phyloP scores from a whole-genome alignment of 371 early-diverging fungal genomes.

The Mortierella sp. region DNA sequence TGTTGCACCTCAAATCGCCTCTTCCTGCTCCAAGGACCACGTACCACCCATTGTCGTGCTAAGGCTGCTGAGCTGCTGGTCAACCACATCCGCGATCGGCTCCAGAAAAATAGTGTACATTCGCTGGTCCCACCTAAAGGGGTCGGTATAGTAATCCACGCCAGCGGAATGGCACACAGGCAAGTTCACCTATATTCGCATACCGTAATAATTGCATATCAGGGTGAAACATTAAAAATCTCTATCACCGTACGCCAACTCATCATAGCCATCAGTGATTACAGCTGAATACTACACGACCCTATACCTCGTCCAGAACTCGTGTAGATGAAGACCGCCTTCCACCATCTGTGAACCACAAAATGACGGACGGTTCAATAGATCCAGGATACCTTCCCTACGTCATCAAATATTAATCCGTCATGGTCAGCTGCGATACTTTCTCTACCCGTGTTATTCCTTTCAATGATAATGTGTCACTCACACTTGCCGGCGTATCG shows the following conservation, averaged over 20 bases:
- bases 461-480: background rate
- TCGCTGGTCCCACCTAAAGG: constrained; percentile 84
- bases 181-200: constrained; percentile 60
- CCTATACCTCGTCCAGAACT: constrained; percentile 58
- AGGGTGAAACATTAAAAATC: too few species aligned
- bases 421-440: background rate
- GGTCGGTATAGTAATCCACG: constrained; percentile 69
- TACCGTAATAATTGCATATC: too few species aligned
- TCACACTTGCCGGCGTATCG: constrained; percentile 61
- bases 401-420: too few species aligned
- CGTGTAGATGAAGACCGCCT: constrained; percentile 57
- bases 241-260: too few species aligned
- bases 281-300: too few species aligned
- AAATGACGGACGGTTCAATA: constrained; percentile 68
- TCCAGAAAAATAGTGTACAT: constrained; percentile 68
- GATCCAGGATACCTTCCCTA: constrained; percentile 72
- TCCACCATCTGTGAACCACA: constrained; percentile 81
- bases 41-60: constrained; percentile 74
- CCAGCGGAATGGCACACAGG: constrained; percentile 70
- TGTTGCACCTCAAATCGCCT: background rate
- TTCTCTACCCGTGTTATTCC: background rate
- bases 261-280: too few species aligned
- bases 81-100: constrained; percentile 58
- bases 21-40: background rate
- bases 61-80: constrained; percentile 66